phyloP scores from a whole-genome alignment of 2,329 filamentous ascomycete genomes.

The Curvularia spicifera region DNA sequence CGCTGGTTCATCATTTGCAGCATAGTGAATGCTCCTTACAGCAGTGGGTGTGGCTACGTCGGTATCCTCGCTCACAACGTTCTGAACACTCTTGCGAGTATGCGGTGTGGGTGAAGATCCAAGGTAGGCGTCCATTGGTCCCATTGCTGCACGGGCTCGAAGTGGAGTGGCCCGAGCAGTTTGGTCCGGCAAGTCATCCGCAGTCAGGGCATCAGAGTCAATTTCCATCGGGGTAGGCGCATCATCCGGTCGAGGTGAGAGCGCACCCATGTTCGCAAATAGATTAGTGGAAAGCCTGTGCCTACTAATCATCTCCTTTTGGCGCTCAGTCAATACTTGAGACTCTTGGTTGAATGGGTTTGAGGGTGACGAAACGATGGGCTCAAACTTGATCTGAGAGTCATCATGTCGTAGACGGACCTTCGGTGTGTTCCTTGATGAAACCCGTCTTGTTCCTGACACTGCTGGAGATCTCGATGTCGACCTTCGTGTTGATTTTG shows the following conservation, averaged over 20 bases:
- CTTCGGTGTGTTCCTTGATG: conserved; percentile 50
- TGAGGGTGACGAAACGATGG: conserved; percentile 67
- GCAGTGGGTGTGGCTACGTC: conserved; percentile 39
- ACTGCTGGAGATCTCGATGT: conserved; percentile 38
- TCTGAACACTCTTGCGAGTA: conserved; percentile 34
- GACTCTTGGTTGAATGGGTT: conserved; percentile 62
- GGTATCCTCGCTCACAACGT: conserved; percentile 36
- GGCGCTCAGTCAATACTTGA: conserved; percentile 77
- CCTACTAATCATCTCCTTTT: conserved; percentile 76
- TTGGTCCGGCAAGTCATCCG: conserved; percentile 34
- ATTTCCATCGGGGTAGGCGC: conserved; percentile 36
- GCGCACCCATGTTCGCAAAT: conserved; percentile 66
- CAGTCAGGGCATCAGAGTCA: conserved; percentile 37
- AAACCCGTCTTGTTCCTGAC: conserved; percentile 27
- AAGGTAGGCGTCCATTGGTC: conserved; percentile 45
- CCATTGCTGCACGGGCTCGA: conserved; percentile 34
- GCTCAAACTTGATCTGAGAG: conserved; percentile 79
- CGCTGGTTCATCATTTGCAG: conserved; percentile 37
- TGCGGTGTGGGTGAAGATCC: conserved; percentile 49
- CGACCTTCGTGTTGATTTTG: conserved; percentile 31
- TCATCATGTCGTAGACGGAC: conserved; percentile 75
- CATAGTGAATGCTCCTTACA: conserved; percentile 30
- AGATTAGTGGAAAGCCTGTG: conserved; percentile 70
- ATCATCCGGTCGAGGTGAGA: conserved; percentile 24
- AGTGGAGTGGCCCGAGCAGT: conserved; percentile 36